Base-by-base conservation (phyloP, 2,329 filamentous ascomycete genomes). In the Aspergillus aculeatinus region DNA sequence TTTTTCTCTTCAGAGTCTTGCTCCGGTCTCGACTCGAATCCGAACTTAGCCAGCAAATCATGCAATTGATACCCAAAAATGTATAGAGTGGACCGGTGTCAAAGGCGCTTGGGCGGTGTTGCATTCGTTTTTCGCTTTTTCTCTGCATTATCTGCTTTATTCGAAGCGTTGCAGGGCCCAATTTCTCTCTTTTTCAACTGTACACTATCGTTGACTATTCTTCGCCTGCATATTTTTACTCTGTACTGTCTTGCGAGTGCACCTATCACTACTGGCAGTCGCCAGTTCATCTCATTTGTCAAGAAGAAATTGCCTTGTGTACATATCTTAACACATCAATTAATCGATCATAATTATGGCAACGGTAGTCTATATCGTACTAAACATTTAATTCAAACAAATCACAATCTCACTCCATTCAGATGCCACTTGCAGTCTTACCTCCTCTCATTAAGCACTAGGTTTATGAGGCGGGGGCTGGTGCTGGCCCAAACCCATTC, bases 1-100 rank as follows among this genome's bases (percentile, higher is more conserved):
- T 25, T 21, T 42, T 39, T 47, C 39, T 33, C 14, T 48, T 10
- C 27, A 29, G 31, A 44, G 35, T 39, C 49, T 48, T 55, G 47
- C 23, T 61, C 55, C 35, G 57, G 39, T 48, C 51, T 59, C 60
- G 60, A 60, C 58, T 50, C 52, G 49, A 58, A 60, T 55, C 33
- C 61, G 50, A 58, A 58, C 59, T 60, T 63, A 52, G 55, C 42
- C 51, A 59, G 62, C 61, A 62, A 56, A 60, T 55, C 55, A 62
- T 64, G 65, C 60, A 66, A 65, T 67, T 70, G 72, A 74, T 75
- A 75, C 71, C 72, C 68, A 59, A 57, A 68, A 68, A 62, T 67
- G 65, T 64, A 72, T 74, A 74, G 66, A 73, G 60, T 66, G 69
- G 68, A 58, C 58, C 60, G 73, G 73, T 69, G 72, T 70, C 61